phyloP scores from a whole-genome alignment of 805 yeast genomes.

The Saccharomycopsis sp. region DNA sequence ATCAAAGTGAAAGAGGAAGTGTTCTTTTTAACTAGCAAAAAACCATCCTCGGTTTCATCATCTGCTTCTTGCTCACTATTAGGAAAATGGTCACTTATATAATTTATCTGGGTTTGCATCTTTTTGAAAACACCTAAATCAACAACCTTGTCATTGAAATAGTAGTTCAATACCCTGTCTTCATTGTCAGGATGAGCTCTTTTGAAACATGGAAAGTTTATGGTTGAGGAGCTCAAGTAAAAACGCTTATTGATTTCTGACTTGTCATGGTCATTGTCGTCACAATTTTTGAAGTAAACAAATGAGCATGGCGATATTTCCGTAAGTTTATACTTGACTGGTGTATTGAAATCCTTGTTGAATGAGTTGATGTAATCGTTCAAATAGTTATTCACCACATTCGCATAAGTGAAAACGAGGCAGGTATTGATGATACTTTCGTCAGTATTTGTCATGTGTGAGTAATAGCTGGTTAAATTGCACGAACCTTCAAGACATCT shows the following conservation, averaged over 20 bases:
- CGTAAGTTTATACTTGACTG: constrained; percentile 8
- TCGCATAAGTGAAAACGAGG: constrained; percentile 14
- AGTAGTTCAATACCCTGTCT: neutral
- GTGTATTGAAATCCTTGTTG: neutral
- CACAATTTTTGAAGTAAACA: constrained; percentile 8
- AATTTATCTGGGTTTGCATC: no score
- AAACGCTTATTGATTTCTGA: constrained; percentile 6
- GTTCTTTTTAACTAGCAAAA: no score
- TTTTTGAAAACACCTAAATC: constrained; percentile 8
- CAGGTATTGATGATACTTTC: neutral
- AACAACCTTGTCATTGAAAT: constrained; percentile 13
- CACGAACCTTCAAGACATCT: constrained; percentile 10
- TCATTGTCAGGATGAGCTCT: constrained; percentile 1
- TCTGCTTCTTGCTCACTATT: no score
- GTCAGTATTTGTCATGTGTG: neutral
- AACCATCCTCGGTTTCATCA: no score
- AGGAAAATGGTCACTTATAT: no score
- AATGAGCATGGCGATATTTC: constrained; percentile 15
- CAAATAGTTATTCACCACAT: constrained; percentile 15
- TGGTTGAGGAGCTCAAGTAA: constrained; percentile 8
- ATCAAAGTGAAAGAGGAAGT: constrained; percentile 1
- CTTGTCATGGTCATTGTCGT: neutral
- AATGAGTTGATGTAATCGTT: constrained; percentile 9
- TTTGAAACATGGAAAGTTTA: constrained; percentile 18
- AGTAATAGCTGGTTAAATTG: constrained; percentile 9